These are phyloP conservation scores for Brassica incana DNA, from an alignment of 345 rosid species.

Conservation along the genomic window DNA sequence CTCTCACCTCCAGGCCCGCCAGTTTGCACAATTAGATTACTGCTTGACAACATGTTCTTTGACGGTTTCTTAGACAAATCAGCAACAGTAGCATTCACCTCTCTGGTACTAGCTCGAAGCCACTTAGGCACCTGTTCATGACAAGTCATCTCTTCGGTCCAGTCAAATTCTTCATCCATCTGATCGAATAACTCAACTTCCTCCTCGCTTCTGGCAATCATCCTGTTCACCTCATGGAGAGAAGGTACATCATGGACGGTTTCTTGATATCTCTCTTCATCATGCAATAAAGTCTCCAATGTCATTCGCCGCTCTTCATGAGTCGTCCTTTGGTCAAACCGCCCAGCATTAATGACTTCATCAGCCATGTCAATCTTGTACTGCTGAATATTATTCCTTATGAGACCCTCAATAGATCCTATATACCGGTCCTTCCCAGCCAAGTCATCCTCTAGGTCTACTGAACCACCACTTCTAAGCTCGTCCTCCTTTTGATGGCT, in stretches of 20 bases:
- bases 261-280: slow-evolving; percentile 97
- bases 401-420: slow-evolving; percentile 98
- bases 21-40: slow-evolving; percentile 52
- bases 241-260: slow-evolving; percentile 99
- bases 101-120: slow-evolving; percentile 87
- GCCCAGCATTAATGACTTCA: slow-evolving; percentile 99
- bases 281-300: slow-evolving; percentile 94
- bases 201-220: slow-evolving; percentile 96
- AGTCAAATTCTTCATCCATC: slow-evolving; percentile 98
- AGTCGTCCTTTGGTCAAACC: slow-evolving; percentile 99
- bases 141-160: slow-evolving; percentile 92
- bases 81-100: slow-evolving; percentile 71
- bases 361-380: slow-evolving; percentile 99
- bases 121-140: slow-evolving; percentile 96
- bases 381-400: slow-evolving; percentile 97
- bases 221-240: slow-evolving; percentile 85
- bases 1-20: slow-evolving; percentile 68
- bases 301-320: slow-evolving; percentile 98
- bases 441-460: slow-evolving; percentile 92
- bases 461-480: slow-evolving; percentile 74
- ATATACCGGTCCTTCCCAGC: slow-evolving; percentile 70
- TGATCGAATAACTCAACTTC: slow-evolving; percentile 98
- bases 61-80: slow-evolving; percentile 88
- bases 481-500: slow-evolving; percentile 97
- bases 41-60: slow-evolving; percentile 57